Evolutionary conservation across 2,329 filamentous ascomycete species (phyloP).

Genomic region (Fusarium dimerum): DNA sequence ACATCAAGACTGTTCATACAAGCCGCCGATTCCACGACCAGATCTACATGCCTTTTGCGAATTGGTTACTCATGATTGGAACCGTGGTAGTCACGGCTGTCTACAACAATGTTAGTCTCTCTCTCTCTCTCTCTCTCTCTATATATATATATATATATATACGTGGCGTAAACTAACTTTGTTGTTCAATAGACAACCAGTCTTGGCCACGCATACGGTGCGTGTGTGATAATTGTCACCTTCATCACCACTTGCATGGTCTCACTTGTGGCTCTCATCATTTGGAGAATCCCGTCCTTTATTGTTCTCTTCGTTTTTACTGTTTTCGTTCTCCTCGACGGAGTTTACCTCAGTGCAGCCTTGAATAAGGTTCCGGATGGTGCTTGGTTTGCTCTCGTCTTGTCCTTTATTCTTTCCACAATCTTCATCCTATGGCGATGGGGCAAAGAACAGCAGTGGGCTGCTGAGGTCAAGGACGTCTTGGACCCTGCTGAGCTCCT

Average conservation of each 20-base stretch:
- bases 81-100: constrained; percentile 73
- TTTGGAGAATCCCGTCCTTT: constrained; percentile 65
- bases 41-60: constrained; percentile 73
- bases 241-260: constrained; percentile 79
- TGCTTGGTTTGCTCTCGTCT: constrained; percentile 74
- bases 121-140: no score
- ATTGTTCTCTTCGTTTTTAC: constrained; percentile 65
- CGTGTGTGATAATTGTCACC: constrained; percentile 78
- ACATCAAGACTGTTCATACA: constrained; percentile 73
- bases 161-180: constrained; percentile 26
- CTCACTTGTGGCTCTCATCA: constrained; percentile 68
- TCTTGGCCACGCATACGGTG: constrained; percentile 74
- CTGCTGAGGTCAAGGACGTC: constrained; percentile 64
- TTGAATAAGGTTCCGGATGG: constrained; percentile 74
- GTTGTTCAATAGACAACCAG: constrained; percentile 51
- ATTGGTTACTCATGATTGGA: constrained; percentile 76
- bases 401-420: constrained; percentile 61
- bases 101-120: constrained; percentile 63
- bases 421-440: constrained; percentile 77
- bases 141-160: no score
- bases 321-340: constrained; percentile 66
- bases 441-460: constrained; percentile 78
- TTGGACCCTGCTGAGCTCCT: constrained; percentile 47
- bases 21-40: constrained; percentile 71
- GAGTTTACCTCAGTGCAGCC: constrained; percentile 68